A percentile compares a stretch with the other conserved stretches of the same genome.
phyloP scores from a whole-genome alignment of 495 filamentous ascomycete species.

The Penicillium ochrochloron region DNA sequence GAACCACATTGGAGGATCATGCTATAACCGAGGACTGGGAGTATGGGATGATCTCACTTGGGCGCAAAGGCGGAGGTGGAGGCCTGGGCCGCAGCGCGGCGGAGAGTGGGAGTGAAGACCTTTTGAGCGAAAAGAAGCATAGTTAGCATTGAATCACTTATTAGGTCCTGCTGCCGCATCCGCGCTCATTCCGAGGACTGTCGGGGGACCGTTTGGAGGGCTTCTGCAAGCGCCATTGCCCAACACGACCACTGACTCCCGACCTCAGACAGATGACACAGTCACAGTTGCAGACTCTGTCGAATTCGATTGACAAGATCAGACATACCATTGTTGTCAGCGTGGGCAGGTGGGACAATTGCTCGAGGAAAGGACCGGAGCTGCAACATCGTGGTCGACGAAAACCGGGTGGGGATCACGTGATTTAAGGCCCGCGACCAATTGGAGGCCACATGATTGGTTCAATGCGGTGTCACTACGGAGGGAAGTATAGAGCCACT shows the following conservation, averaged over 20 bases:
- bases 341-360: constrained; percentile 36
- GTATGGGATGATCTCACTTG: constrained; percentile 43
- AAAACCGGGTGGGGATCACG: constrained; percentile 47
- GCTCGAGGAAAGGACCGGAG: constrained; percentile 32
- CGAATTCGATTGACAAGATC: constrained; percentile 2
- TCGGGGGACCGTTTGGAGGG: constrained; percentile 9
- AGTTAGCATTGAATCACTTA: constrained; percentile 32
- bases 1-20: constrained; percentile 1
- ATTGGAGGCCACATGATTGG: constrained; percentile 26
- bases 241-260: background rate
- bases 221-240: constrained; percentile 15
- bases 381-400: constrained; percentile 38
- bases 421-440: constrained; percentile 26
- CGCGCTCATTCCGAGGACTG: constrained; percentile 19
- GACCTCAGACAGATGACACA: background rate
- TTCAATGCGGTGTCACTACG: background rate
- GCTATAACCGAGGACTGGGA: constrained; percentile 1
- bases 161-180: constrained; percentile 6
- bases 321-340: constrained; percentile 42
- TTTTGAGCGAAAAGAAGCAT: constrained; percentile 17
- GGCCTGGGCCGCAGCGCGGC: constrained; percentile 49
- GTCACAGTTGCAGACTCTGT: background rate
- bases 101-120: constrained; percentile 49
- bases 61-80: constrained; percentile 46
- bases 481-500: background rate